Conservation (phyloP, 768 basidiomycete species). For the Mrakia gelida region DNA sequence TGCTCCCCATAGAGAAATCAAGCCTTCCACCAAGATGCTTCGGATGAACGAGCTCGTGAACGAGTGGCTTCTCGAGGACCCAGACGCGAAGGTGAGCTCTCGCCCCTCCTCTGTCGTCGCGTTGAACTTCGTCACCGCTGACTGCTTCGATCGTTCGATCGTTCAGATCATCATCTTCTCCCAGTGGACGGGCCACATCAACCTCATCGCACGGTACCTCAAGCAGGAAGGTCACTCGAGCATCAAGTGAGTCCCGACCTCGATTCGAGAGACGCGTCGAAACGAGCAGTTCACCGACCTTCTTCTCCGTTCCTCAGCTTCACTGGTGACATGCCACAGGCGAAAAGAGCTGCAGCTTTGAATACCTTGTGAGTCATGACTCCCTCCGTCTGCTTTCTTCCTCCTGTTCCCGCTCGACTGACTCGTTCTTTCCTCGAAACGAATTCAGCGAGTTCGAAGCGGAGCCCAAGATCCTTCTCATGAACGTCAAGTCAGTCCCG, state of each 20-base stretch:
- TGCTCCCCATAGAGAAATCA: not conserved
- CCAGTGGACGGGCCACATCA: constrained; percentile 58
- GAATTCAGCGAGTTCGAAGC: not conserved
- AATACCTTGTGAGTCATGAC: not conserved
- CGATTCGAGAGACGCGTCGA: not conserved
- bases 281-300: not conserved
- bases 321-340: not conserved
- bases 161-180: constrained; percentile 55
- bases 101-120: not conserved
- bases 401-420: not conserved
- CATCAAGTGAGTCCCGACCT: not conserved
- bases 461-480: constrained; percentile 41
- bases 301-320: not conserved
- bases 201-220: not conserved
- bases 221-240: not conserved
- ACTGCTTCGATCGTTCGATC: not conserved
- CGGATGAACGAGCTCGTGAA: constrained; percentile 29
- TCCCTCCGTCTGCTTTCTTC: not conserved
- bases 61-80: not conserved
- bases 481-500: constrained; percentile 44
- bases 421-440: not conserved
- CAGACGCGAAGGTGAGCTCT: not conserved
- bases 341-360: not conserved
- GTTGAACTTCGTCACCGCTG: not conserved
- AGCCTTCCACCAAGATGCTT: constrained; percentile 32